Evolutionary conservation across 345 rosid genomes (phyloP), one percentile per base, ranked within the genome.

Genomic region (Anastatica hierochuntica): DNA sequence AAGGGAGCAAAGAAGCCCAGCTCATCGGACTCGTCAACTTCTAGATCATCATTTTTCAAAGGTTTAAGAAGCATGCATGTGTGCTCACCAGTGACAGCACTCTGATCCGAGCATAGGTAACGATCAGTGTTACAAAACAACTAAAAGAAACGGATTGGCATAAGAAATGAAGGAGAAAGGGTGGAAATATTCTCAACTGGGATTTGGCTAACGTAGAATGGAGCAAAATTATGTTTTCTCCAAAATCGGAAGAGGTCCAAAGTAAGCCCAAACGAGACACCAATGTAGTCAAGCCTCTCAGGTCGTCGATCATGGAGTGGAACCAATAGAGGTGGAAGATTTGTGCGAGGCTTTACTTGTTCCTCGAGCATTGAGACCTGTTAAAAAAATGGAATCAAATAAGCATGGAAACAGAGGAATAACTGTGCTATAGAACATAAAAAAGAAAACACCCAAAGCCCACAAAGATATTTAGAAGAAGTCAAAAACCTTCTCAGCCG

Each of bases 231-330:
- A 65, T 72, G 95, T 60, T 75, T 88, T 76, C 85, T 76, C 98
- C 98, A 92, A 50, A 92, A 92, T 56, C 94, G 94, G 40, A 83
- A 78, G 50, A 92, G 97, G 65, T 85, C 98, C 73, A 85, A 67
- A 27, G 96, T 92, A 55, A 92, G 95, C 70, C 98, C 98, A 73
- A 92, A 92, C 49, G 98, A 92, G 53, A 88, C 98, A 69, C 87
- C 98, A 23, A 92, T 61, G 62, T 88, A 92, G 67, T 92, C 82
- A 20, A 92, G 94, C 63, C 77, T 92, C 65, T 92, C 94, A 36
- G 97, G 83, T 43, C 21, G 76, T 35, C 95, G 77, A 52, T 92
- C 98, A 27, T 50, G 65, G 62, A 81, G 85, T 76, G 83, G 83
- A 33, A 79, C 83, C 45, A 92, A 77, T 73, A 92, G 59, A 66